Evolutionary conservation across 345 rosid species (phyloP), one percentile per base, ranked within the genome.

Genomic region (Litchi chinensis): DNA sequence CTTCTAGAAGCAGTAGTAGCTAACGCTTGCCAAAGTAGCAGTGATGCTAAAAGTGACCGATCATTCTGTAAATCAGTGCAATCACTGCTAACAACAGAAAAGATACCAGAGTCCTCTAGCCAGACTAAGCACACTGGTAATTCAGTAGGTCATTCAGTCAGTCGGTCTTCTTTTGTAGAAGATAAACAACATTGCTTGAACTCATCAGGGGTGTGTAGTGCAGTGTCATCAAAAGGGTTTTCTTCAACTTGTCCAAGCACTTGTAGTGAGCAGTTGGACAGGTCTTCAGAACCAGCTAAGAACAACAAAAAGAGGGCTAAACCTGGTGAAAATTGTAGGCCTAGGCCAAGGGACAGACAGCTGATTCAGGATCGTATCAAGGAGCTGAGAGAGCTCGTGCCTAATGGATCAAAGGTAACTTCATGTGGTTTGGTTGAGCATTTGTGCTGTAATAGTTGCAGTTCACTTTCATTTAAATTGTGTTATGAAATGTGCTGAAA

Each of bases 271-370:
- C 91, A 82, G 86, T 85, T 90, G 72, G 93, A 90, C 66, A 90
- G 85, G 82, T 85, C 86, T 63, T 73, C 84, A 59, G 97, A 88
- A 81, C 89, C 91, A 59, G 81, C 83, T 21, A 91, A 89, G 92
- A 90, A 83, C 87, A 85, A 79, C 78, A 93, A 85, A 82, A 93
- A 86, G 88, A 91, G 93, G 86, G 89, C 94, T 67, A 94, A 87
- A 83, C 92, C 95, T 65, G 97, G 94, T 80, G 99, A 96, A 88
- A 93, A 84, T 79, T 86, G 84, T 80, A 90, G 97, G 84, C 97
- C 99, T 73, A 88, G 99, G 66, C 99, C 99, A 74, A 92, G 98
- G 86, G 99, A 96, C 82, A 90, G 99, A 68, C 99, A 96, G 81
- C 87, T 93, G 79, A 96, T 96, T 84, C 99, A 96, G 76, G 99